Percentiles rank a stretch among this genome's conserved stretches.
phyloP scores from a whole-genome alignment of 2,329 filamentous ascomycete species.

The Aureobasidium musti region DNA sequence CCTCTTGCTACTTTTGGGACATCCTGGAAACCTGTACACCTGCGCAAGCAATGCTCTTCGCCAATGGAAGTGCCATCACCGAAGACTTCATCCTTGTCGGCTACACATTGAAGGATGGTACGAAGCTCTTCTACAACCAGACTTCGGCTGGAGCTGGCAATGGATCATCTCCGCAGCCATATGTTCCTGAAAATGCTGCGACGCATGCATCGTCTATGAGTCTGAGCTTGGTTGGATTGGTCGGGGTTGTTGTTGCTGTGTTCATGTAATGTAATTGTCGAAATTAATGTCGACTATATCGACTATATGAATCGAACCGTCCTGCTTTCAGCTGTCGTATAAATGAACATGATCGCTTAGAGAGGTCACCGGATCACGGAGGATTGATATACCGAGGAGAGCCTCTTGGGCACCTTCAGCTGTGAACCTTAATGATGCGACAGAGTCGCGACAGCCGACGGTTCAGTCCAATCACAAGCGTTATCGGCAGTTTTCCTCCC shows the following conservation, averaged over 20 bases:
- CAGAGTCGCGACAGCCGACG: too few relatives aligned
- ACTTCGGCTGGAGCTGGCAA: background rate
- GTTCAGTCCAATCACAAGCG: too few relatives aligned
- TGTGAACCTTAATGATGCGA: too few relatives aligned
- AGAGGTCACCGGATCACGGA: too few relatives aligned
- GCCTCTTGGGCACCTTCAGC: too few relatives aligned
- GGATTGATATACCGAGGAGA: too few relatives aligned
- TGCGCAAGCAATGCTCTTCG: conserved; percentile 48
- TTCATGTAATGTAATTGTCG: too few relatives aligned
- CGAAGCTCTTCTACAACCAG: background rate
- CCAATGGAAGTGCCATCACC: conserved; percentile 51
- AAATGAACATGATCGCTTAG: too few relatives aligned
- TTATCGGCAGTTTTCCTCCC: too few relatives aligned
- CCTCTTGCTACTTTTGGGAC: conserved; percentile 49
- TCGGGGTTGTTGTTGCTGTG: background rate
- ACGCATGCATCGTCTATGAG: background rate
- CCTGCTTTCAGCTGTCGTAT: too few relatives aligned
- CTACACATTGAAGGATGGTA: background rate
- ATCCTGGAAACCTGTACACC: conserved; percentile 47
- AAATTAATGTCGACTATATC: too few relatives aligned
- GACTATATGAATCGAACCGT: too few relatives aligned
- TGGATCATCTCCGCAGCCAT: background rate
- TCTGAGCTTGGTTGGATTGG: background rate
- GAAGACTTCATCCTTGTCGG: conserved; percentile 46
- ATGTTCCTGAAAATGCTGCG: background rate